Conservation (phyloP, 2,329 filamentous ascomycete genomes). For the Apiospora saccharicola region DNA sequence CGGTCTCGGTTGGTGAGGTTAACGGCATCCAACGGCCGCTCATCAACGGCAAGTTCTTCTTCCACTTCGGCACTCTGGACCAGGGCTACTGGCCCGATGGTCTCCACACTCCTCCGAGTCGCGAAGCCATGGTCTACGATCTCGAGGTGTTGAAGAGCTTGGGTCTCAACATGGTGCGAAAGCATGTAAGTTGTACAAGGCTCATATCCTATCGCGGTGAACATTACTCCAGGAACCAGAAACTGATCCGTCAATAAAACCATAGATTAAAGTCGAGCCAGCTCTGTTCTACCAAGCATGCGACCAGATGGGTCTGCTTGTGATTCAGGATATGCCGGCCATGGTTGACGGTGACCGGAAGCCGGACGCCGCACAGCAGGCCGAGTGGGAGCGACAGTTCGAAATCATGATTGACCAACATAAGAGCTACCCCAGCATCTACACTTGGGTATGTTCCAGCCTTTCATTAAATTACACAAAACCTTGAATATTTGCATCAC, state of each 20-base stretch:
- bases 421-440: slow-evolving; percentile 70
- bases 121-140: slow-evolving; percentile 73
- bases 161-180: slow-evolving; percentile 75
- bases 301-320: slow-evolving; percentile 69
- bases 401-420: slow-evolving; percentile 68
- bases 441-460: slow-evolving; percentile 61
- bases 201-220: neutral
- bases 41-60: slow-evolving; percentile 73
- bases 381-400: slow-evolving; percentile 64
- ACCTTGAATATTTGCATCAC: too few species aligned
- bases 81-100: slow-evolving; percentile 78
- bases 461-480: neutral
- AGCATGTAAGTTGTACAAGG: slow-evolving; percentile 60
- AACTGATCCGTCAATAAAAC: neutral
- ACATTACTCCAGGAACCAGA: neutral
- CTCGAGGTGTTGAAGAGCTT: slow-evolving; percentile 68
- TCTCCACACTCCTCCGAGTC: slow-evolving; percentile 68
- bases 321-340: slow-evolving; percentile 78
- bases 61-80: slow-evolving; percentile 73
- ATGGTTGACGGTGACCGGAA: slow-evolving; percentile 48
- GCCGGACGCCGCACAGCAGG: slow-evolving; percentile 53
- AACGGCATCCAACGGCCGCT: slow-evolving; percentile 67
- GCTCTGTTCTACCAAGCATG: slow-evolving; percentile 73
- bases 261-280: slow-evolving; percentile 70
- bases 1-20: slow-evolving; percentile 62